These are phyloP conservation scores for sunflower (Helianthus annuus) DNA, from an alignment of 129 eudicot species.

Conservation along the genomic window HanXRQr2.0-SUNRISE NC_035444.2:34283361-34283860, in stretches of 20 bases:
- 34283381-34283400: no score
- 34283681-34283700: slow-evolving; percentile 9
- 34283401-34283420: no score
- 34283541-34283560: neutral
- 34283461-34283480: no score
- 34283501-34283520: no score
- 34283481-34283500: no score
- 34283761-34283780: slow-evolving; percentile 17
- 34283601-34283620: neutral
- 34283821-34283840: slow-evolving; percentile 19
- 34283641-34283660: slow-evolving; percentile 19
- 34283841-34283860: slow-evolving; percentile 8
- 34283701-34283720: slow-evolving; percentile 21
- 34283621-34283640: neutral
- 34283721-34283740: slow-evolving; percentile 20
- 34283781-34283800: slow-evolving; percentile 25
- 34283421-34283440: no score
- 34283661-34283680: slow-evolving; percentile 26
- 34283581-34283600: slow-evolving; percentile 7
- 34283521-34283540: neutral
- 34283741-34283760: slow-evolving; percentile 18
- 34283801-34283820: slow-evolving; percentile 13
- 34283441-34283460: no score
- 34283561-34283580: neutral
- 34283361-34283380: no score